These are phyloP conservation scores for Tremella fuciformis DNA, from an alignment of 768 basidiomycete genomes.

Conservation along the genomic window DNA sequence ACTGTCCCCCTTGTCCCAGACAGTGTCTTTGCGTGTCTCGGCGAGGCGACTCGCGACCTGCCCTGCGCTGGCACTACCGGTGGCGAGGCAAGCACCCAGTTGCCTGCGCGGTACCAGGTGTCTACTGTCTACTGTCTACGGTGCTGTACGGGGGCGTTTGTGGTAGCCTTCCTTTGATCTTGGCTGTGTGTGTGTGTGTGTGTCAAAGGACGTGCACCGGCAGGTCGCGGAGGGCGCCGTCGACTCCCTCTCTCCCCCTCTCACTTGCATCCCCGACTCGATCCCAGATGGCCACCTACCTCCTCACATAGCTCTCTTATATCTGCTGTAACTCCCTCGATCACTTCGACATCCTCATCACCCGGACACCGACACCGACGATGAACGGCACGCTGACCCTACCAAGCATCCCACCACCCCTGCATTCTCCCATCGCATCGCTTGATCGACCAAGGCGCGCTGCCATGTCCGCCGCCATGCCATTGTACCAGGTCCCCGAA, in stretches of 20 bases:
- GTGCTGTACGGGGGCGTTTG: no score
- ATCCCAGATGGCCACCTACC: no score
- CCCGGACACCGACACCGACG: neutral
- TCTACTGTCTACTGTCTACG: no score
- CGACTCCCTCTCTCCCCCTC: neutral
- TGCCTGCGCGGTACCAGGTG: no score
- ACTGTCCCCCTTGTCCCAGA: no score
- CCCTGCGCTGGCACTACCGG: no score
- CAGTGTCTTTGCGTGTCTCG: no score
- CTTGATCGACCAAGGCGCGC: conserved; percentile 1
- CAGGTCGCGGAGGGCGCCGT: conserved; percentile 5
- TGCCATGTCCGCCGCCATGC: conserved; percentile 5
- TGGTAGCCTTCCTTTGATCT: conserved; percentile 2
- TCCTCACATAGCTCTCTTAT: no score
- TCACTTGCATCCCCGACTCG: no score
- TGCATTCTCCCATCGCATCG: neutral
- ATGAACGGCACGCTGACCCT: conserved; percentile 1
- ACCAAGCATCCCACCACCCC: neutral
- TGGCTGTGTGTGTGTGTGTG: neutral
- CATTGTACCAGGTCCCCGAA: neutral
- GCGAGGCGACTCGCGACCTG: no score
- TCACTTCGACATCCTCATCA: neutral
- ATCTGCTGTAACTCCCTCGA: neutral
- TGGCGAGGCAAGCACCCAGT: no score
- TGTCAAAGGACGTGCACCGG: conserved; percentile 5